Base-by-base conservation (phyloP, 495 filamentous ascomycete species). In the Aspergillus ellipticus region DNA sequence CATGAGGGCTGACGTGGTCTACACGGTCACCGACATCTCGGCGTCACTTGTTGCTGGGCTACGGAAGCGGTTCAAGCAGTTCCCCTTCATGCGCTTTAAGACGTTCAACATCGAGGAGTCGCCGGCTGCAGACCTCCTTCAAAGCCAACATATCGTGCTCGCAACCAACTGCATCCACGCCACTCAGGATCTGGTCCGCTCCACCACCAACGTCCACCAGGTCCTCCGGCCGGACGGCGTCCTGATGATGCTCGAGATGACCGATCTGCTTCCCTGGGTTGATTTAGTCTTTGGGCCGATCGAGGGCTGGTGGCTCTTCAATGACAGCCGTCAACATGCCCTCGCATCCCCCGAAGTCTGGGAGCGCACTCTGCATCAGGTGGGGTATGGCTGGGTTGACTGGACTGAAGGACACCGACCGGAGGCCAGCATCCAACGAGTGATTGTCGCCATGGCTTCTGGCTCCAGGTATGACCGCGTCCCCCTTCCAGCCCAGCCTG, bases 261-360 rank as follows among this genome's bases (percentile, higher is more conserved):
- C n/a, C n/a, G n/a, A n/a, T n/a, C 31, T 3, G 24, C 24, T 7
- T 4, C 24, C 24, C 51, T 81, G 70, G 70, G 54, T 76, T 4
- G 77, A 82, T 49, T 26, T 81, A 11, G 60, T 75, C 17, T 79
- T 74, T 48, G 78, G 78, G 0, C 58, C 77, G 4, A 60, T 82
- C 0, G 73, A 79, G 28, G 78, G 79, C 2, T 82, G 80, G 80
- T 82, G 79, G 79, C 59, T 72, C 11, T 75, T 75, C 19, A 66
- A 70, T 3, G 79, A 82, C 58, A 75, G 76, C 1, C 71, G 77
- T 0, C 17, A 22, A 10, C 74, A 82, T 53, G 74, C 74, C 0
- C 15, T 81, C 2, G 54, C 61, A 1, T 29, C 59, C 6, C 42
- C 59, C 17, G 28, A 42, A 0, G 17, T n/a, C 6, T 80, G 78